A percentile compares a stretch with the other conserved stretches of the same genome.
phyloP scores from a whole-genome alignment of 1,284 basidiomycete species.

The Puccinia horiana region DNA sequence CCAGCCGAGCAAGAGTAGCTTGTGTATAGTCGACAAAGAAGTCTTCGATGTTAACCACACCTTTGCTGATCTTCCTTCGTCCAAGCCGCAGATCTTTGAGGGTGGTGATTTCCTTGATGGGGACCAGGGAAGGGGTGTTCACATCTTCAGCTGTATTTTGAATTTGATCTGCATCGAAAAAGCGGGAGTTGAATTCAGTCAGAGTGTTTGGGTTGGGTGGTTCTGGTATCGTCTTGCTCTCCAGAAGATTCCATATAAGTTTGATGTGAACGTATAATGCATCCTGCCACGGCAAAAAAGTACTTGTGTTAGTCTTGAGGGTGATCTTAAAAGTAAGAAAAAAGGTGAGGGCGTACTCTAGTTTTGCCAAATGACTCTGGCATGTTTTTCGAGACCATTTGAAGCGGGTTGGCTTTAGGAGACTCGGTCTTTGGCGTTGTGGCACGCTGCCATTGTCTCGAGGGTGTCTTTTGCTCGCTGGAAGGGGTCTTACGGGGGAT shows the following conservation, averaged over 20 bases:
- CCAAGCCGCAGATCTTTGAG: background rate
- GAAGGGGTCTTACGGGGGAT: too few species aligned
- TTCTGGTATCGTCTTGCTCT: constrained; percentile 5
- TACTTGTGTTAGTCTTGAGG: too few species aligned
- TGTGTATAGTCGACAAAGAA: constrained; percentile 25
- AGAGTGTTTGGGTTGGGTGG: background rate
- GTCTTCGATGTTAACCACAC: constrained; percentile 15
- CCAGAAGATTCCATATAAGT: constrained; percentile 17
- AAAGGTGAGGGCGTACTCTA: too few species aligned
- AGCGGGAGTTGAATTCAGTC: constrained; percentile 17
- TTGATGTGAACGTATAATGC: constrained; percentile 35
- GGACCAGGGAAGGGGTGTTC: background rate
- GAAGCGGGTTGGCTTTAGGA: too few species aligned
- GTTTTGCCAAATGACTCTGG: too few species aligned
- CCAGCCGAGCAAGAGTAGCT: constrained; percentile 12
- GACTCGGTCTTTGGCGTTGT: too few species aligned
- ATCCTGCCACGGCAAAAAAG: background rate
- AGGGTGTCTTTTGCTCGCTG: too few species aligned
- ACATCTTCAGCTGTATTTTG: background rate
- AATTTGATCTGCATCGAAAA: constrained; percentile 15
- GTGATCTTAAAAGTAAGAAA: too few species aligned
- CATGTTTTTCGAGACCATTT: too few species aligned
- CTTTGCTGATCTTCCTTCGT: constrained; percentile 6
- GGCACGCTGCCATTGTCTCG: too few species aligned
- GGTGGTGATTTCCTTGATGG: constrained; percentile 1